Evolutionary conservation across 1,284 basidiomycete species (phyloP).

Genomic region (Apiotrichum sp.): DNA sequence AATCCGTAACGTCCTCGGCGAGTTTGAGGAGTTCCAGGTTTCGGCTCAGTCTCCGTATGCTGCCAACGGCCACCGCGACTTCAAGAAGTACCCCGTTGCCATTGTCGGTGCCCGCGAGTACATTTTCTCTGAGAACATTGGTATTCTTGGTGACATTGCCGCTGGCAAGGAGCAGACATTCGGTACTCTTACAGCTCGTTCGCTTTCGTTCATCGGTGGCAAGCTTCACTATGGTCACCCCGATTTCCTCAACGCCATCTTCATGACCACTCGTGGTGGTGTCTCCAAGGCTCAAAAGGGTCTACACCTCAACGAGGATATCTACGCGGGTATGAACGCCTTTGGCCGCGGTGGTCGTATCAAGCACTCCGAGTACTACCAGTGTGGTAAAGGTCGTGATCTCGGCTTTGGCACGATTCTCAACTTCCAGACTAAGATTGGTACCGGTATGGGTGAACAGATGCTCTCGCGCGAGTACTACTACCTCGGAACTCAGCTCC

Average conservation of each 20-base stretch:
- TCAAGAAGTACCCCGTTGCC: slow-evolving; percentile 82
- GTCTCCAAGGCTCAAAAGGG: slow-evolving; percentile 99
- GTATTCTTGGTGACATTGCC: slow-evolving; percentile 95
- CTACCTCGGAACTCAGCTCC: slow-evolving; percentile 97
- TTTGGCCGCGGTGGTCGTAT: slow-evolving; percentile 94
- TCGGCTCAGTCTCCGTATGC: slow-evolving; percentile 83
- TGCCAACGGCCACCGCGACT: slow-evolving; percentile 77
- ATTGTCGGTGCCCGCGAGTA: slow-evolving; percentile 99
- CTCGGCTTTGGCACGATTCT: slow-evolving; percentile 97
- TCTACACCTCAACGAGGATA: slow-evolving; percentile 97
- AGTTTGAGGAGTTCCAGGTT: slow-evolving; percentile 91
- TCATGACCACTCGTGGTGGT: slow-evolving; percentile 97
- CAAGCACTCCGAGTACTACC: slow-evolving; percentile 98
- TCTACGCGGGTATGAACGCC: slow-evolving; percentile 98
- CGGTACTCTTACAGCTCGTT: slow-evolving; percentile 90
- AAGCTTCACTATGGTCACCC: slow-evolving; percentile 97
- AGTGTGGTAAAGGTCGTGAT: slow-evolving; percentile 96
- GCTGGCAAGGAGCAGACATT: slow-evolving; percentile 99
- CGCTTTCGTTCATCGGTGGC: slow-evolving; percentile 94
- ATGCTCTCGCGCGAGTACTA: slow-evolving; percentile 99
- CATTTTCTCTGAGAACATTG: slow-evolving; percentile 99
- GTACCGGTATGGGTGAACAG: slow-evolving; percentile 99
- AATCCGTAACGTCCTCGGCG: slow-evolving; percentile 95
- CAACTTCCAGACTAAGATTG: slow-evolving; percentile 99
- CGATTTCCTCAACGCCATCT: slow-evolving; percentile 96